These are phyloP conservation scores for Globisporangium radiosum DNA, from an alignment of 352 stramenopile genomes.

Conservation along the genomic window DNA sequence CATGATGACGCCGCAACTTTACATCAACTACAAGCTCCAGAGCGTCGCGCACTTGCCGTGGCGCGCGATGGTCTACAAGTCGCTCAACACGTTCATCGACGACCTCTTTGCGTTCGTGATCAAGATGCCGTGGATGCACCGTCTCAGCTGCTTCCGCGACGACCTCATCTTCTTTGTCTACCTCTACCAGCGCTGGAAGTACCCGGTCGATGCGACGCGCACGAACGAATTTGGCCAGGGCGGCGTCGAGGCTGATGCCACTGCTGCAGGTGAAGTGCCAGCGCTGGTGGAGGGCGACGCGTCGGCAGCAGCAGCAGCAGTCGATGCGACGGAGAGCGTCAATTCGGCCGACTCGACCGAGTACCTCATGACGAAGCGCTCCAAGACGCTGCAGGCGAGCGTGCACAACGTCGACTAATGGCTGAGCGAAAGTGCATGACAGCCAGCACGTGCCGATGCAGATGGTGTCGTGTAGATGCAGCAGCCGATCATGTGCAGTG, in stretches of 20 bases:
- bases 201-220: slow-evolving; percentile 88
- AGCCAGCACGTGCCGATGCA: no score
- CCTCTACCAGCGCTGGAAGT: slow-evolving; percentile 98
- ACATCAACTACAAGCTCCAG: slow-evolving; percentile 99
- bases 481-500: no score
- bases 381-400: slow-evolving; percentile 27
- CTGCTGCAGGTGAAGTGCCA: not conserved
- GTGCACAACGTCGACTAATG: slow-evolving; percentile 2
- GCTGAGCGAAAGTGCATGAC: no score
- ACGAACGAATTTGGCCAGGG: slow-evolving; percentile 93
- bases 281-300: slow-evolving; percentile 9
- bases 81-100: slow-evolving; percentile 97
- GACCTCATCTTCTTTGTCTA: slow-evolving; percentile 99
- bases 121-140: slow-evolving; percentile 97
- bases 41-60: slow-evolving; percentile 95
- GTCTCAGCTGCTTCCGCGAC: slow-evolving; percentile 97
- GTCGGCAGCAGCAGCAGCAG: slow-evolving; percentile 1
- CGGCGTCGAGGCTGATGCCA: slow-evolving; percentile 16
- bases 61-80: slow-evolving; percentile 98
- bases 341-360: slow-evolving; percentile 27
- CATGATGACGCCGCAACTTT: slow-evolving; percentile 98
- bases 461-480: no score
- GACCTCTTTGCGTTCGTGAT: slow-evolving; percentile 97
- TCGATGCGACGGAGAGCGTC: slow-evolving; percentile 13
- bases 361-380: slow-evolving; percentile 47